Base-by-base conservation (phyloP, 306 rosid genomes). In the Gleditsia sinensis region DNA sequence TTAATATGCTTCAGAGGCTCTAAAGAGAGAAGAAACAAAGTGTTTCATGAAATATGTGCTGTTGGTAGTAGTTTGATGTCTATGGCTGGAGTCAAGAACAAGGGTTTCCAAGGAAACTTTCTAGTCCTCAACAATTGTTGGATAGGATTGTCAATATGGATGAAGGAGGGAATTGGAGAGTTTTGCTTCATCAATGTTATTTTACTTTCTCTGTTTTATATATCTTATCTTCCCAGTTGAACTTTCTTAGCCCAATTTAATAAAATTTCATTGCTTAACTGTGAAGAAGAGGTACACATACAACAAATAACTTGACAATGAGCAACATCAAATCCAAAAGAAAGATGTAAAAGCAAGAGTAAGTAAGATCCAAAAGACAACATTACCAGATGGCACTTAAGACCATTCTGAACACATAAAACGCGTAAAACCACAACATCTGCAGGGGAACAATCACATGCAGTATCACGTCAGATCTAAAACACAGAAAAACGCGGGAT, bases 391-490 rank as follows among this genome's bases (percentile, higher is more conserved):
- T 51, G 69, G 75, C 57, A 87, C 97, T 91, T 63, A 89, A 89
- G 79, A 94, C 80, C 50, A 91, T 61, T 93, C 98, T 94, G 77
- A 94, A 83, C 61, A 87, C 83, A 49, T 94, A 94, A 57, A 94
- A 56, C 16, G 98, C 96, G 80, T 89, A 94, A 82, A 91, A 88
- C 98, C 98, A 94, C 34, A 90, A 72, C 30, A 86, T 75, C 98
- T 91, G 94, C 83, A 85, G 39, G 64, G n/a, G 21, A 56, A 70
- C 13, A 66, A 73, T 40, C 37, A 66, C 24, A 71, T 11, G 59
- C 36, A 71, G 24, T 62, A 48, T 81, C 27, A 40, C 37, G 72
- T 65, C 36, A 78, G 40, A 67, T 46, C 36, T 30, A 42, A 45
- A 58, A n/a, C 8, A 20, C n/a, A 66, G n/a, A 36, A 73, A 64